Evolutionary conservation across 106 monocot species (phyloP).

Genomic region (Amphibolis antarctica): DNA sequence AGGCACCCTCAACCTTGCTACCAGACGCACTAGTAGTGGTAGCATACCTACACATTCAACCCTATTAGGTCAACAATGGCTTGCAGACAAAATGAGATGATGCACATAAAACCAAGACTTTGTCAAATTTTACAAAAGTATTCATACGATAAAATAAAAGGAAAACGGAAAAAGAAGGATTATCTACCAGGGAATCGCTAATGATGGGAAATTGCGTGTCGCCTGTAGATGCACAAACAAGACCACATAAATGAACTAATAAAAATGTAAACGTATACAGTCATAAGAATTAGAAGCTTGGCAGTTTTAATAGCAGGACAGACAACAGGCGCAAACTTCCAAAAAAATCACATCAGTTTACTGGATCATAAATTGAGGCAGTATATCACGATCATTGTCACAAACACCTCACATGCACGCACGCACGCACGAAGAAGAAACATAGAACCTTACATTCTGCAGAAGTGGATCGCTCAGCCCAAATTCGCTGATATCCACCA

Average conservation of each 20-base stretch:
- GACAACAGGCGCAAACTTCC: no score
- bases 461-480: slow-evolving; percentile 50
- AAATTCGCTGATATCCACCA: slow-evolving; percentile 37
- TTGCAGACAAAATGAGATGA: background rate
- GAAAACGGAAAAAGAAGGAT: background rate
- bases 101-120: background rate
- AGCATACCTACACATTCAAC: slow-evolving; percentile 19
- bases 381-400: background rate
- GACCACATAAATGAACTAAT: background rate
- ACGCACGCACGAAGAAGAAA: background rate
- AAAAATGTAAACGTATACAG: background rate
- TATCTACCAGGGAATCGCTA: slow-evolving; percentile 41
- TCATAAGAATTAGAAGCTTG: no score
- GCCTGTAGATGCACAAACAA: slow-evolving; percentile 27
- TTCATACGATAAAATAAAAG: background rate
- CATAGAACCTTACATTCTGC: slow-evolving; percentile 32
- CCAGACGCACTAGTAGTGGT: slow-evolving; percentile 15
- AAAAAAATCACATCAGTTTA: no score
- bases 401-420: background rate
- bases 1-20: slow-evolving; percentile 5
- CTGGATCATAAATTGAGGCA: no score
- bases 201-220: slow-evolving; percentile 21
- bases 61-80: background rate
- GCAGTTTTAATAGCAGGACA: no score
- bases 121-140: slow-evolving; percentile 1